Evolutionary conservation across 2,329 filamentous ascomycete genomes (phyloP).

Genomic region (Cladosporium sp.): DNA sequence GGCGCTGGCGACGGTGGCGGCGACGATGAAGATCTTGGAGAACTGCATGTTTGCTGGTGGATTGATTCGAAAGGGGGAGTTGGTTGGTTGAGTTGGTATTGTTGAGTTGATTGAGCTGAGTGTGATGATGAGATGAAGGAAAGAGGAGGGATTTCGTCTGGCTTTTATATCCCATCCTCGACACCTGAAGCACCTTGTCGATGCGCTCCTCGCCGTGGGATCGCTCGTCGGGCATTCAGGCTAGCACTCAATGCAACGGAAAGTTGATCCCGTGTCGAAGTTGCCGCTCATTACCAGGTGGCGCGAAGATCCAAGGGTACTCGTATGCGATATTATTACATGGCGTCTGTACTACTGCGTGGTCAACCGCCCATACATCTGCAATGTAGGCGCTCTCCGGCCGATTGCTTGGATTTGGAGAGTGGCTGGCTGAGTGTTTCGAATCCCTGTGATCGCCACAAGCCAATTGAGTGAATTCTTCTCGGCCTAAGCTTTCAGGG

Average conservation of each 20-base stretch:
- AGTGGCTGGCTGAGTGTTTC: background rate
- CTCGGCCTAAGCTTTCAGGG: no score
- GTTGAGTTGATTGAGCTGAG: background rate
- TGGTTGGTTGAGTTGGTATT: background rate
- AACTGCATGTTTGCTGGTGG: background rate
- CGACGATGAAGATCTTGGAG: constrained; percentile 1
- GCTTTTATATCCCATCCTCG: background rate
- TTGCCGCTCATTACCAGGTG: background rate
- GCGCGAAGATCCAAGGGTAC: no score
- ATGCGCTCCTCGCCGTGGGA: background rate
- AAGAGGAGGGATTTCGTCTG: background rate
- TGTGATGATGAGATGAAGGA: constrained; percentile 7
- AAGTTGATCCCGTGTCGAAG: background rate
- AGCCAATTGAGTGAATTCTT: background rate
- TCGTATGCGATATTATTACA: background rate
- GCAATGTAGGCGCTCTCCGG: background rate
- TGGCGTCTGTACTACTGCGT: constrained; percentile 1
- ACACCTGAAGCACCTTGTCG: background rate
- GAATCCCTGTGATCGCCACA: background rate
- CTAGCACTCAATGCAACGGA: background rate
- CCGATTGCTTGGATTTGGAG: background rate
- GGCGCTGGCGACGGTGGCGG: background rate
- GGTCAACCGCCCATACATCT: background rate
- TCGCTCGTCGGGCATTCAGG: background rate
- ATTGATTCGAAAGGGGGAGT: background rate